Conservation (phyloP, 331 rosid species). For the Acacia concinna region DNA sequence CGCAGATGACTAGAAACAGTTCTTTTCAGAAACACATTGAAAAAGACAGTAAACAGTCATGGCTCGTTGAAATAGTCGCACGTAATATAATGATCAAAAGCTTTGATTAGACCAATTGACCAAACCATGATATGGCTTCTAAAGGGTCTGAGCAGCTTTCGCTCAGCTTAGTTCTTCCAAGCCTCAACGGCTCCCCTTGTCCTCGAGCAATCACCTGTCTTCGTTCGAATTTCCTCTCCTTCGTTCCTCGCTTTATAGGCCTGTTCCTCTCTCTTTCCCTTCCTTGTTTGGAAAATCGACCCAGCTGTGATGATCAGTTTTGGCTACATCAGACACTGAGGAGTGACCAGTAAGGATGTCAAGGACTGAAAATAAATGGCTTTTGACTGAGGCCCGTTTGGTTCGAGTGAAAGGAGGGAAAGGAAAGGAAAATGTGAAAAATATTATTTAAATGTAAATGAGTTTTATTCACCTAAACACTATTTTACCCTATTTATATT, state of each 20-base stretch:
- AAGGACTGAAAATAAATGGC: not conserved
- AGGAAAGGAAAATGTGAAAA: too few species aligned
- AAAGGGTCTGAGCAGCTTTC: conserved; percentile 28
- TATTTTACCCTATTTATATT: too few species aligned
- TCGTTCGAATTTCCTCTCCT: not conserved
- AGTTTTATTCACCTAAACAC: too few species aligned
- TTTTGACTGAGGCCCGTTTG: too few species aligned
- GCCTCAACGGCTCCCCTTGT: too few species aligned
- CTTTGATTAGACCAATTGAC: not conserved
- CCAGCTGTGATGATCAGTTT: not conserved
- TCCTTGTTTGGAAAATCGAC: not conserved
- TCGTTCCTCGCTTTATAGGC: not conserved
- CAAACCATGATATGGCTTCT: conserved; percentile 42
- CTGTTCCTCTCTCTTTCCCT: not conserved
- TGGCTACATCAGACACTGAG: conserved; percentile 4
- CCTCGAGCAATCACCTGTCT: conserved; percentile 21
- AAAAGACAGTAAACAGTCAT: not conserved
- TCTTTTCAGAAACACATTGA: not conserved
- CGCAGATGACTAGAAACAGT: conserved; percentile 29
- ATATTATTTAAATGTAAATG: too few species aligned
- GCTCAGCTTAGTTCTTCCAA: conserved; percentile 28
- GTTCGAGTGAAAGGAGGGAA: too few species aligned
- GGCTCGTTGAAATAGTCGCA: not conserved
- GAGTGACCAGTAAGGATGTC: not conserved
- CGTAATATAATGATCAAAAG: not conserved